Percentiles rank a stretch among this genome's conserved stretches.
These are phyloP conservation scores for Papilionanthe hybrid DNA, from an alignment of 116 monocot genomes.

Conservation along the genomic window DNA sequence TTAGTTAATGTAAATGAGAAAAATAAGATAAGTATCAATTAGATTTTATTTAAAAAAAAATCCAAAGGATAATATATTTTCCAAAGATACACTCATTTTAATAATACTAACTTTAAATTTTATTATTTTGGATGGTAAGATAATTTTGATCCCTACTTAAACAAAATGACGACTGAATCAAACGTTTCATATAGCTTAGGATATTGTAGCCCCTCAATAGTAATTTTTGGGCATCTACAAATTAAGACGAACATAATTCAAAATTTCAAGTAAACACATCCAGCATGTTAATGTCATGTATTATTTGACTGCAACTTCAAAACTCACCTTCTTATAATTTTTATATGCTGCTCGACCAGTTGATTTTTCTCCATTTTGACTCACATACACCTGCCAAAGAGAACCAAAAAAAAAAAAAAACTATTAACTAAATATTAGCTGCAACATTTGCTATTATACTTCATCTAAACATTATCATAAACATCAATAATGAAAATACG, in stretches of 20 bases:
- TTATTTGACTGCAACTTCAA: not conserved
- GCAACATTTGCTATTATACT: not conserved
- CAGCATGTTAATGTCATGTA: no score
- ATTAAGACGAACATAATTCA: not conserved
- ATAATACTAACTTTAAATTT: no score
- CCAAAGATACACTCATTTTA: no score
- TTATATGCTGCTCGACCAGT: conserved; percentile 60
- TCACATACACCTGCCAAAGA: conserved; percentile 68
- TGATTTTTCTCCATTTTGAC: conserved; percentile 63
- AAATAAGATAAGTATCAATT: no score
- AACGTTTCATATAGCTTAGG: no score
- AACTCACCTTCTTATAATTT: conserved; percentile 56
- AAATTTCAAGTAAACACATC: not conserved
- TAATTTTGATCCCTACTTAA: no score
- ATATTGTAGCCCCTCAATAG: no score
- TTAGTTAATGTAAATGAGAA: no score
- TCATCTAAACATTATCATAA: not conserved
- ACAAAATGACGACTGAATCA: no score
- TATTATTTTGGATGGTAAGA: no score
- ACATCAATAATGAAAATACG: not conserved
- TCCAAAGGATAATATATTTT: no score
- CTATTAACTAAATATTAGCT: not conserved
- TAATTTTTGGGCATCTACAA: not conserved
- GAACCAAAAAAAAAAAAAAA: not conserved
- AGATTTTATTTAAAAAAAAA: no score